A percentile compares a stretch with the other conserved stretches of the same genome.
Conservation (phyloP, 306 rosid genomes). For the Erythrophleum fordii region DNA sequence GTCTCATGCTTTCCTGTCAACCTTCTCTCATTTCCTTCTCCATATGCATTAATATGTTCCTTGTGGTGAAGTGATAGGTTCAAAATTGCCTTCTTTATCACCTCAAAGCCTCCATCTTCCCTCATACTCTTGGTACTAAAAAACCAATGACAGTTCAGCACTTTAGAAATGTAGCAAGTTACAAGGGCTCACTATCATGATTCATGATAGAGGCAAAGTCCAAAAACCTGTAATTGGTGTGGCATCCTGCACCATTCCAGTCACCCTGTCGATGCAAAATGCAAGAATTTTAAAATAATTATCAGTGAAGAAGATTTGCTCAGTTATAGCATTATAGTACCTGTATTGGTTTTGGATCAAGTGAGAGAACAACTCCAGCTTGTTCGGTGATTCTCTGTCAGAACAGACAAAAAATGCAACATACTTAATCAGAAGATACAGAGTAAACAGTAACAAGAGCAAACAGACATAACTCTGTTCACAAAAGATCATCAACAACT, state of each 20-base stretch:
- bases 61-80: constrained; percentile 92
- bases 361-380: constrained; percentile 94
- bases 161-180: constrained; percentile 9
- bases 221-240: constrained; percentile 93
- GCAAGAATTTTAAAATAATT: constrained; percentile 26
- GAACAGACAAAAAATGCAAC: constrained; percentile 25
- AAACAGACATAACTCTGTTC: not conserved
- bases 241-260: constrained; percentile 99
- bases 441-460: not conserved
- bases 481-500: constrained; percentile 15
- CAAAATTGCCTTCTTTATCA: constrained; percentile 96
- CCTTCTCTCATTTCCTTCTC: constrained; percentile 99
- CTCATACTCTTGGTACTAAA: constrained; percentile 96
- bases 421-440: constrained; percentile 16
- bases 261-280: constrained; percentile 72
- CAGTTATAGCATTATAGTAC: constrained; percentile 46
- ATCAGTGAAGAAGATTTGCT: constrained; percentile 12
- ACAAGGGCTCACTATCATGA: constrained; percentile 12
- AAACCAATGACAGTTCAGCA: constrained; percentile 36
- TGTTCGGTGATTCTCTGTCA: constrained; percentile 97
- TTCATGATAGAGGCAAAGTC: constrained; percentile 10
- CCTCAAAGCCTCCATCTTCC: constrained; percentile 92
- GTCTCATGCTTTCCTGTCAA: constrained; percentile 99
- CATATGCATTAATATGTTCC: constrained; percentile 92
- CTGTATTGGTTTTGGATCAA: constrained; percentile 99